A percentile compares a stretch with the other conserved stretches of the same genome.
Conservation (phyloP, 768 basidiomycete species). For the Porpolomopsis calyptriformis region DNA sequence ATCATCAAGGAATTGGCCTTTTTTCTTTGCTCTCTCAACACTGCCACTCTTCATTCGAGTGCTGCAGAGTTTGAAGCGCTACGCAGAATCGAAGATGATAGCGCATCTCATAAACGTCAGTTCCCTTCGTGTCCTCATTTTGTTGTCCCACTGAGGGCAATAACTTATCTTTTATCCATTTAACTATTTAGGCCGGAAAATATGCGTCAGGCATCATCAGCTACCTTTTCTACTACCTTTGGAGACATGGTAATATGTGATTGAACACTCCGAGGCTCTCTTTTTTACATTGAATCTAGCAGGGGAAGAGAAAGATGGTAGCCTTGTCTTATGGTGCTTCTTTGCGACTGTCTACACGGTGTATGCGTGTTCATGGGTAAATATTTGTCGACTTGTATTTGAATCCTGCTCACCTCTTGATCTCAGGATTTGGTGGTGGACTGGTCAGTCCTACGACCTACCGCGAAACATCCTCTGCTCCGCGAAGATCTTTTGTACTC, state of each 20-base stretch:
- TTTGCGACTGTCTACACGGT: slow-evolving; percentile 49
- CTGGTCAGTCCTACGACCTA: slow-evolving; percentile 71
- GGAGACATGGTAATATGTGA: slow-evolving; percentile 56
- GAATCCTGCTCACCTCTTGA: neutral
- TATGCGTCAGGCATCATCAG: slow-evolving; percentile 59
- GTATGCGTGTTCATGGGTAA: slow-evolving; percentile 74
- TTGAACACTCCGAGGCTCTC: neutral
- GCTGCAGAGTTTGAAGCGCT: slow-evolving; percentile 81
- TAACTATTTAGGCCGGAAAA: slow-evolving; percentile 84
- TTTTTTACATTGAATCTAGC: neutral
- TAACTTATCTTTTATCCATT: neutral
- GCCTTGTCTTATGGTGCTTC: slow-evolving; percentile 62
- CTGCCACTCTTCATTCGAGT: slow-evolving; percentile 71
- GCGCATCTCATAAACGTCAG: slow-evolving; percentile 83
- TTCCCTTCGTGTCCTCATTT: neutral
- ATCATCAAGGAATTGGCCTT: slow-evolving; percentile 44
- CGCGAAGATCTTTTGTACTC: slow-evolving; percentile 69
- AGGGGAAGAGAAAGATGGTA: slow-evolving; percentile 23
- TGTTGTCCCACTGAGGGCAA: neutral
- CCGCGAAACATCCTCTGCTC: slow-evolving; percentile 48
- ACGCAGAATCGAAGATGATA: slow-evolving; percentile 56
- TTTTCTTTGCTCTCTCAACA: slow-evolving; percentile 44
- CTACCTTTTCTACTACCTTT: slow-evolving; percentile 62
- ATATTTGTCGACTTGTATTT: slow-evolving; percentile 13
- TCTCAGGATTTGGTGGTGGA: slow-evolving; percentile 77